Evolutionary conservation across 73 alveolate genomes (phyloP), one percentile per base, ranked within the genome.

Genomic region (Loxodes magnus): DNA sequence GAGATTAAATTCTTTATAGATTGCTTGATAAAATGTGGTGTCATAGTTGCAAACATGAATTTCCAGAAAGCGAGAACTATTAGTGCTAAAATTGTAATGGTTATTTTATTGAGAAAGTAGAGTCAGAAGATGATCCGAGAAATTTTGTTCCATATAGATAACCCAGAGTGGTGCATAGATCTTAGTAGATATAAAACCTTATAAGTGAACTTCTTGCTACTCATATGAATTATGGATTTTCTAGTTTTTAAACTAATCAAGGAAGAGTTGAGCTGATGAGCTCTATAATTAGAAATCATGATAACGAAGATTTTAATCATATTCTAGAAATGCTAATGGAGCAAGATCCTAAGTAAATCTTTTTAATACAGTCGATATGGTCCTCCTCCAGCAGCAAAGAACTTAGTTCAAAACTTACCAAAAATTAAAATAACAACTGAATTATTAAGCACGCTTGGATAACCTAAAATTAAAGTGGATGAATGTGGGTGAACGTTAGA

Each of bases 331-430:
- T 25, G 54, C 19, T 6, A 30, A 30, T 6, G 39, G 39, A 6
- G 6, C 39, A 10, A 6, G 6, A 30, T 30, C 39, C 6, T 6
- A 30, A 30, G 10, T 30, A 10, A 6, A 30, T 30, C 12, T 30
- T 10, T 6, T 30, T 30, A 10, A 10, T 6, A 6, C 39, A 6
- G 39, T 69, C 33, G 72, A 51, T 81, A 81, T 43, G 94, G 94
- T 42, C 69, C 90, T 69, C 94, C 94, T 23, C 91, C 94, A 9
- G 94, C 94, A 12, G 25, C 91, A 2, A 46, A 81, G 76, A 29
- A 41, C 24, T 78, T 63, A 28, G 63, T 77, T 2, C 64, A 51
- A 22, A 60, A 60, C 27, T 62, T 81, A 37, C 57, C 72, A 42
- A 56, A 60, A 61, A 74, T 68, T 33, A 39, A 54, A 27, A 55